phyloP scores from a whole-genome alignment of 1,139 yeast genomes.

The Kodamaea arcana region DNA sequence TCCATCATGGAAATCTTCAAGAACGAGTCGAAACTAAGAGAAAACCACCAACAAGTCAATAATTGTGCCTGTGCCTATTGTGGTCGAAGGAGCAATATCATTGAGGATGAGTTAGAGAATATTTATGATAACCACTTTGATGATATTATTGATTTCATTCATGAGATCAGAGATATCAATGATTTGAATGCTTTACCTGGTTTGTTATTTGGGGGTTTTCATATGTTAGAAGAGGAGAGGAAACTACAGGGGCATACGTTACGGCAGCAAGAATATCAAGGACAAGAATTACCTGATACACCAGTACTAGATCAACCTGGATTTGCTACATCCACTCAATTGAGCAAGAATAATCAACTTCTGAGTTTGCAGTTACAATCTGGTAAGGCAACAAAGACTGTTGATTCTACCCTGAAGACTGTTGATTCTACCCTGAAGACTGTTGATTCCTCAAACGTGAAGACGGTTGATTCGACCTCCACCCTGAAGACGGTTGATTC shows the following conservation, averaged over 20 bases:
- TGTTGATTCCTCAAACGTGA: not conserved
- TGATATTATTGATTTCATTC: slow-evolving; percentile 38
- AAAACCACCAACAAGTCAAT: slow-evolving; percentile 35
- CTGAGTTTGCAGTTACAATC: not conserved
- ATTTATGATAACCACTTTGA: slow-evolving; percentile 58
- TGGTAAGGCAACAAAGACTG: not conserved
- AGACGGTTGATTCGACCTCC: not conserved
- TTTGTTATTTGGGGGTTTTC: slow-evolving; percentile 37
- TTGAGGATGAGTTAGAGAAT: slow-evolving; percentile 70
- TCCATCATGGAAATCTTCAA: slow-evolving; percentile 65
- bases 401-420: not conserved
- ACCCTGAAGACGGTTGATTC: too few relatives aligned
- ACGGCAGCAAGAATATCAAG: slow-evolving; percentile 20
- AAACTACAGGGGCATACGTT: too few relatives aligned
- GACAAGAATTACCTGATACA: not conserved
- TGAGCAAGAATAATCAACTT: not conserved
- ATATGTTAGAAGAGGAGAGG: slow-evolving; percentile 37
- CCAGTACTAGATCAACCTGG: not conserved
- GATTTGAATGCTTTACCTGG: slow-evolving; percentile 41
- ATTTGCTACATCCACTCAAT: not conserved
- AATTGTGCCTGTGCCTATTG: slow-evolving; percentile 74
- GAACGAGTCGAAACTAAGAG: slow-evolving; percentile 20
- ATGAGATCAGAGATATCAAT: slow-evolving; percentile 38
- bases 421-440: not conserved
- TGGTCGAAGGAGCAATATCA: slow-evolving; percentile 68